Evolutionary conservation across 2,329 filamentous ascomycete species (phyloP).

Genomic region (Sclerotinia spermophila): DNA sequence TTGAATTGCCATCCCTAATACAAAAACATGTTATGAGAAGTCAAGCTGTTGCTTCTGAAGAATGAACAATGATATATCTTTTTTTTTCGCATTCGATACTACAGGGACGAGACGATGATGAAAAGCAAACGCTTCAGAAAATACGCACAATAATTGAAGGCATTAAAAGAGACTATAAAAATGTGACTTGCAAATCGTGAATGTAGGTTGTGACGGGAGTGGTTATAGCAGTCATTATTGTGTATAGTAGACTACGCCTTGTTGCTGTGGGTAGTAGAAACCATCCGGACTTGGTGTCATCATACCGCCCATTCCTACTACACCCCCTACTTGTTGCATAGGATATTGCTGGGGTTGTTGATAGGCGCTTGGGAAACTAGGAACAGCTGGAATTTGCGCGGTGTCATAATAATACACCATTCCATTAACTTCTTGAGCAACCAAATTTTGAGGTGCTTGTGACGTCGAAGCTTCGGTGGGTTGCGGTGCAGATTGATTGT

Average conservation of each 20-base stretch:
- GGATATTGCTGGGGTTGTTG: constrained; percentile 52
- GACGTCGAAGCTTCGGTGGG: constrained; percentile 19
- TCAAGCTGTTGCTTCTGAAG: constrained; percentile 2
- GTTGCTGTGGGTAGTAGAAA: constrained; percentile 66
- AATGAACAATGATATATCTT: constrained; percentile 10
- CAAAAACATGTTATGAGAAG: constrained; percentile 12
- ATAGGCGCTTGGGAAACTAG: constrained; percentile 43
- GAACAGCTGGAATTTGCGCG: constrained; percentile 56
- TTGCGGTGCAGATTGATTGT: constrained; percentile 28
- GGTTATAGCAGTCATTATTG: constrained; percentile 43
- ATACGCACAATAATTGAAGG: constrained; percentile 5
- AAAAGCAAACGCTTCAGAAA: constrained; percentile 5
- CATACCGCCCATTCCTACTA: constrained; percentile 74
- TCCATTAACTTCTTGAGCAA: constrained; percentile 87
- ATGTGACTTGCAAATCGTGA: not conserved
- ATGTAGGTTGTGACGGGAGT: not conserved
- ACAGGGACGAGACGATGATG: not conserved
- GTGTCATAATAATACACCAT: constrained; percentile 95
- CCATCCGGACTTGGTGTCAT: constrained; percentile 65
- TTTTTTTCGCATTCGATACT: constrained; percentile 2
- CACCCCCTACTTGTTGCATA: constrained; percentile 48
- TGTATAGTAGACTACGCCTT: constrained; percentile 58
- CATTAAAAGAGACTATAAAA: constrained; percentile 7
- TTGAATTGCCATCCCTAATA: constrained; percentile 10
- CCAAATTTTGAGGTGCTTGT: constrained; percentile 51